Evolutionary conservation across 148 eudicot genomes (phyloP).

Genomic region (Camellia sinensis): DNA sequence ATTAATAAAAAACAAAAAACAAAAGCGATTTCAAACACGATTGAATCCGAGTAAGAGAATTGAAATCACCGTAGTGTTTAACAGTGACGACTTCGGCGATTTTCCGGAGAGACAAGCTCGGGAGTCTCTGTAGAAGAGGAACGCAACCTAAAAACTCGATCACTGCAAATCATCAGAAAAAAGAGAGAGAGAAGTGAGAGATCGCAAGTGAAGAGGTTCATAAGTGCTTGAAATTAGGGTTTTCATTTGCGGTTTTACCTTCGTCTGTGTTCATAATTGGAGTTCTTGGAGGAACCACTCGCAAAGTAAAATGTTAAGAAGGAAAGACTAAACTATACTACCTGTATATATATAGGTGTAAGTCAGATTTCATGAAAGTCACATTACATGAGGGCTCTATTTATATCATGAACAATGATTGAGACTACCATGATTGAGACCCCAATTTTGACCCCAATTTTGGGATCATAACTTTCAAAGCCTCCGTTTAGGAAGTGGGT

Average conservation of each 20-base stretch:
- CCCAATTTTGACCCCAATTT: too few relatives aligned
- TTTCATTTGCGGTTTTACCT: neutral
- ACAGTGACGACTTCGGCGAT: constrained; percentile 53
- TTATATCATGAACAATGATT: too few relatives aligned
- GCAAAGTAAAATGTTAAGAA: neutral
- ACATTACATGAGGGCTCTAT: too few relatives aligned
- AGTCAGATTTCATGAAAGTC: too few relatives aligned
- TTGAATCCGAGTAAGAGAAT: neutral
- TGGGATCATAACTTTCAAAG: too few relatives aligned
- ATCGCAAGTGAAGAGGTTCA: neutral
- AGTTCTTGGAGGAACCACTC: neutral
- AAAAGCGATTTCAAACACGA: neutral
- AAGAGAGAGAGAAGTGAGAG: neutral
- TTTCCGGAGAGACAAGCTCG: constrained; percentile 60
- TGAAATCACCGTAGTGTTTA: constrained; percentile 49
- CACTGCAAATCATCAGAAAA: constrained; percentile 39
- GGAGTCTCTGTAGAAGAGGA: constrained; percentile 79
- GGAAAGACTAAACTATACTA: neutral
- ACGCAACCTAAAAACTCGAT: constrained; percentile 67
- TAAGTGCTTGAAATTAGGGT: neutral
- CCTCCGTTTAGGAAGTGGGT: too few relatives aligned
- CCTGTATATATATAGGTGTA: too few relatives aligned
- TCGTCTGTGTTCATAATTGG: neutral
- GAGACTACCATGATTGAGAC: too few relatives aligned
- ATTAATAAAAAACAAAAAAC: neutral